These are phyloP conservation scores for Ceratobasidium theobromae DNA, from an alignment of 1,284 basidiomycete genomes.

Conservation along the genomic window DNA sequence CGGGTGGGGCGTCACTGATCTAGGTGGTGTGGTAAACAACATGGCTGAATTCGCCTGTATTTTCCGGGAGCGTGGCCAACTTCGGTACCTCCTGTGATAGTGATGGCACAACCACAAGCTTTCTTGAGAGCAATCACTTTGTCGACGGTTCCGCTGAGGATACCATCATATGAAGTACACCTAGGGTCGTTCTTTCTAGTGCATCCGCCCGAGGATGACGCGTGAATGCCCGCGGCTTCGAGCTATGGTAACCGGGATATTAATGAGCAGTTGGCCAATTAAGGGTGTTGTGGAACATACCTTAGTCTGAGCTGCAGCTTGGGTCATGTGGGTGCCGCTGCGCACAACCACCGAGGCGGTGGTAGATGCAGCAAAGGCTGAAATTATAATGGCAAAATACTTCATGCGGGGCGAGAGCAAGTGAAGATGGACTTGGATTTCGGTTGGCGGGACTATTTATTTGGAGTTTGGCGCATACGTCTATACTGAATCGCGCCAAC, in stretches of 20 bases:
- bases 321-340: conserved; percentile 13
- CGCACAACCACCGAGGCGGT: conserved; percentile 12
- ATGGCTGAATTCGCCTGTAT: conserved; percentile 6
- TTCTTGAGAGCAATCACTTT: conserved; percentile 32
- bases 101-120: conserved; percentile 21
- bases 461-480: too few species aligned
- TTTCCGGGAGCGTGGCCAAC: conserved; percentile 30
- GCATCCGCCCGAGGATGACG: conserved; percentile 32
- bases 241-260: conserved; percentile 3
- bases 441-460: too few species aligned
- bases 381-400: background rate
- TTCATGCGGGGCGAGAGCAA: conserved; percentile 6
- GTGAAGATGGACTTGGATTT: too few species aligned
- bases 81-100: conserved; percentile 32
- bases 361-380: background rate
- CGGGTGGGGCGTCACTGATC: too few species aligned
- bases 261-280: background rate
- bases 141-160: conserved; percentile 30
- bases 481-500: too few species aligned
- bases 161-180: conserved; percentile 32
- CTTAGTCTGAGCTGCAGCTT: conserved; percentile 7
- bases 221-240: conserved; percentile 5
- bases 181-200: conserved; percentile 21
- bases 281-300: background rate
- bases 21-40: background rate